These are phyloP conservation scores for Microbotryum scabiosae DNA, from an alignment of 1,284 basidiomycete species.

Conservation along the genomic window DNA sequence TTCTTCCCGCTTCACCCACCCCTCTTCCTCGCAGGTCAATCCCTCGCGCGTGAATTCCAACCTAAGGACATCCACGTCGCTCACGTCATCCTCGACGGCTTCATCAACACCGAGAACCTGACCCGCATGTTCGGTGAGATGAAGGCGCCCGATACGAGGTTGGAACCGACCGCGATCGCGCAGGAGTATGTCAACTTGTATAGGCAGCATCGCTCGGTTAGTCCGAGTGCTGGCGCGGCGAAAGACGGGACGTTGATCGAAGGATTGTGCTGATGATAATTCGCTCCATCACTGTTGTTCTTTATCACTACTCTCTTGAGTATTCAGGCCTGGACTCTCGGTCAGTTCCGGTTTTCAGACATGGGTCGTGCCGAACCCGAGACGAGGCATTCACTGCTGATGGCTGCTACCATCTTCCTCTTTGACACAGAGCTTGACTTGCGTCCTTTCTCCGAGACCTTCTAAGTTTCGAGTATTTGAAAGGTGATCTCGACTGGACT, in stretches of 20 bases:
- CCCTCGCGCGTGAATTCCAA: slow-evolving; percentile 40
- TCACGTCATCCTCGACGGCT: slow-evolving; percentile 43
- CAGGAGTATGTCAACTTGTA: too few relatives aligned
- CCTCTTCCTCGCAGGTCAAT: slow-evolving; percentile 6
- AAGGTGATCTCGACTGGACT: too few relatives aligned
- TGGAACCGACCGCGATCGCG: too few relatives aligned
- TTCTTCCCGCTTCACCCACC: background rate
- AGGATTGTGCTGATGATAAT: too few relatives aligned
- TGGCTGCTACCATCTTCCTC: too few relatives aligned
- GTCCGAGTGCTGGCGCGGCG: too few relatives aligned
- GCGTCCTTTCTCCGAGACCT: slow-evolving; percentile 15
- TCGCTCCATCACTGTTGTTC: too few relatives aligned
- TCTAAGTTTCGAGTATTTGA: background rate
- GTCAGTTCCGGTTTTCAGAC: background rate
- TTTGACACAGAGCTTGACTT: slow-evolving; percentile 18
- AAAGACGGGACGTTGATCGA: too few relatives aligned
- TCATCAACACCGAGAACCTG: slow-evolving; percentile 26
- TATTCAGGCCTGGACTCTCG: slow-evolving; percentile 16
- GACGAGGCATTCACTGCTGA: background rate
- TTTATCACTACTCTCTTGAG: too few relatives aligned
- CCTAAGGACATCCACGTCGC: slow-evolving; percentile 43
- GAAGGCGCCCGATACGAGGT: slow-evolving; percentile 28
- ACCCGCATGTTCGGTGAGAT: slow-evolving; percentile 29
- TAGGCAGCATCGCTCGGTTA: too few relatives aligned
- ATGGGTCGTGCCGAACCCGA: too few relatives aligned